Base-by-base conservation (phyloP, 2,329 filamentous ascomycete species). In the Colletotrichum eleusines region DNA sequence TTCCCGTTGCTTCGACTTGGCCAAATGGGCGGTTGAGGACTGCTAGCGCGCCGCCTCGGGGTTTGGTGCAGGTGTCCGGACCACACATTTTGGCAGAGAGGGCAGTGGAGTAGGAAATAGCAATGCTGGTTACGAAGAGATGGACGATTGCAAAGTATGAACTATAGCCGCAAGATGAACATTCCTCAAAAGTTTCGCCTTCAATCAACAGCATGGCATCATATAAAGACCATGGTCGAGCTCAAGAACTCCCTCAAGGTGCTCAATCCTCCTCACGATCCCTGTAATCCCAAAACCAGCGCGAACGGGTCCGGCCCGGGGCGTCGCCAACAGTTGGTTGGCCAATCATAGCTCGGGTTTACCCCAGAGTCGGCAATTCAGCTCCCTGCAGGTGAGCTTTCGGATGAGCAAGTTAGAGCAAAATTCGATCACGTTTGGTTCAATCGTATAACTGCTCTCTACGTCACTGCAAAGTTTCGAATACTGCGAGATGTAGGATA, bases 1-100 rank as follows among this genome's bases (percentile, higher is more conserved):
- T 38, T 3, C 8, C 18, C 28, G 69, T 38, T 20, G 28, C 26
- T 14, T 23, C 50, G 14, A 26, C 18, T 20, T 46, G 55, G 18
- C 14, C 16, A 28, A 51, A 44, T 1, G 60, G 63, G 11, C 79
- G 78, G 23, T 75, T 80, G 55, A 86, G 80, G 8, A 84, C 82
- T 9, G 79, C 84, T 60, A 86, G 79, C 20, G 84, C 84, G 42
- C 84, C 84, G 68, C 84, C 84, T 48, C 80, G 79, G 12, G 83
- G 82, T 57, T 80, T 76, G 67, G 81, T 79, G 14, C 80, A 79
- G 66, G 74, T 79, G 60, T 85, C 80, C 6, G 80, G 80, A 53
- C 84, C 84, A 72, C 84, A 86, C 84, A 86, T 86, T 48, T 16
- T 76, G 63, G 23, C 23, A 23, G 7, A 40, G 7, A 33, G n/a